Conservation (phyloP, 2,329 filamentous ascomycete genomes). For the Xylaria sp. region DNA sequence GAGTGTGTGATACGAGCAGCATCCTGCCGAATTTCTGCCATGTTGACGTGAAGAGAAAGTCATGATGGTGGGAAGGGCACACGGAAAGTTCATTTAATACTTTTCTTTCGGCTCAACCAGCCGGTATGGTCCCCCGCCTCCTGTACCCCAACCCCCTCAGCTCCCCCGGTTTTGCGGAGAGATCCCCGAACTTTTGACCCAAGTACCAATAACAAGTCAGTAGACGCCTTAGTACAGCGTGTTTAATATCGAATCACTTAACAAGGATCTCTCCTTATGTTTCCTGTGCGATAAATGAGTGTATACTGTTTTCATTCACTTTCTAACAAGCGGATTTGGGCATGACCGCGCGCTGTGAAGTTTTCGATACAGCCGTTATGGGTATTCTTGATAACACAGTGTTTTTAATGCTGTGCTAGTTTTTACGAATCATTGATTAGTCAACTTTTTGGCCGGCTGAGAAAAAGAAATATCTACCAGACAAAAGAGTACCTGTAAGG, state of each 20-base stretch:
- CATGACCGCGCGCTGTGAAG: too few species aligned
- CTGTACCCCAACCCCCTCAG: background rate
- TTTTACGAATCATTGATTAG: too few species aligned
- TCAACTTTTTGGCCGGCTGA: too few species aligned
- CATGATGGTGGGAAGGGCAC: background rate
- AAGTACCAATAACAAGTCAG: background rate
- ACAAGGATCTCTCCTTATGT: too few species aligned
- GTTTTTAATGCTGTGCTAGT: too few species aligned
- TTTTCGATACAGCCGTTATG: too few species aligned
- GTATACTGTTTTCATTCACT: too few species aligned
- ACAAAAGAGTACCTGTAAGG: too few species aligned
- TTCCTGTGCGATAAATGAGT: too few species aligned
- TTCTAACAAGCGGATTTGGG: too few species aligned
- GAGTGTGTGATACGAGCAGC: background rate
- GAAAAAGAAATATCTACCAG: too few species aligned
- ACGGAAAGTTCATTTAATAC: background rate
- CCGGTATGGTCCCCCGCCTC: background rate
- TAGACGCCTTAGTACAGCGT: background rate
- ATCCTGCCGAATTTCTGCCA: background rate
- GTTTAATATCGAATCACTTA: background rate
- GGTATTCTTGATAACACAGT: too few species aligned
- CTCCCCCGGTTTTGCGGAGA: conserved; percentile 4
- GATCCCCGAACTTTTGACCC: background rate
- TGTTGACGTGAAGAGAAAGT: background rate
- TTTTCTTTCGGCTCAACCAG: background rate